Base-by-base conservation (phyloP, 805 yeast species). In the Metschnikowia lunata region DNA sequence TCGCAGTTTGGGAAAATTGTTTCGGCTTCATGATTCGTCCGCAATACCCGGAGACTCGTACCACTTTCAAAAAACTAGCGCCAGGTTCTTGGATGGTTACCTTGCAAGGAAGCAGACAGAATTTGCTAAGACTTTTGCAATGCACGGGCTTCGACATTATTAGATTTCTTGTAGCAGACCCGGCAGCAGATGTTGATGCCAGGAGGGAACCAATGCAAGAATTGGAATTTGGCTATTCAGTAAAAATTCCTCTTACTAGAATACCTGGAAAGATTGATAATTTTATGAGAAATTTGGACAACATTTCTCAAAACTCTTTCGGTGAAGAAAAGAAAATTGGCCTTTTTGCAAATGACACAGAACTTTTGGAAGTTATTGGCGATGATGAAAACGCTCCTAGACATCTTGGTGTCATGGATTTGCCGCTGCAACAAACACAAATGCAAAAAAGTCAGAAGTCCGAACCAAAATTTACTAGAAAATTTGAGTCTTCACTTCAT, bases 1-100 rank as follows among this genome's bases (percentile, higher is more conserved):
- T 46, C 12, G 36, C 45, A 7, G 37, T 36, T 12, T 46, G 49
- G 49, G 40, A 40, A 10, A 35, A 36, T 8, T 34, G 37, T 26
- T 42, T 39, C 35, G 43, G 40, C n/a, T 34, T 39, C 34, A 42
- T 35, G 43, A 23, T 31, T 23, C 36, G 36, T 27, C 41, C 43
- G 6, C 43, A 41, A 28, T 33, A 27, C 13, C 38, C 45, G 5
- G 40, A 42, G 14, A 45, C 50, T 2, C 43, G 40, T 31, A 37
- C 37, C 28, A 13, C 36, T 2, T 43, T 43, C 34, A 39, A 37
- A n/a, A 47, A 47, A 30, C 14, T 37, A 14, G 45, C 38, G 6
- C 47, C 47, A 11, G 50, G 44, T 6, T 30, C 38, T 14, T 47
- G 50, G 50, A 26, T 28, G 14, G 42, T 43, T 15, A 30, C 39